Evolutionary conservation across 306 rosid species (phyloP), one percentile per base, ranked within the genome.

Genomic region (Medicago arabica): DNA sequence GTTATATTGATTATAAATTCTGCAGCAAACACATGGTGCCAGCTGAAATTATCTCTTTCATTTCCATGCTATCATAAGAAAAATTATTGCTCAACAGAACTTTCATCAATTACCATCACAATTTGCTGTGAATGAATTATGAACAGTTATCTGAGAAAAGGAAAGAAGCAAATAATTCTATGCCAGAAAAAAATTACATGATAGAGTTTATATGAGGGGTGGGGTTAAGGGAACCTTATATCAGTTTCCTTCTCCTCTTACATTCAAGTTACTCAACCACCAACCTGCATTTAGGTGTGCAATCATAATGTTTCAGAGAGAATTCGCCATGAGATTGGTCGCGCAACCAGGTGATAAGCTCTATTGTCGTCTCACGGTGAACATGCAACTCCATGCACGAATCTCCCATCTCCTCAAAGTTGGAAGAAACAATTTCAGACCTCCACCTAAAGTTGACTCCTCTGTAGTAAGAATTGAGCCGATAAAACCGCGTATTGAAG

Each of bases 341-440:
- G 98, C 97, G 44, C 98, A 88, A 84, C 98, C 98, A 0, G 96
- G 97, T 12, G 97, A 94, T 58, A 94, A 92, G 78, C 92, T 92
- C 39, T 95, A 95, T 79, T 92, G 98, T 28, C 97, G 97, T 71
- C 92, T 95, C 4, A 92, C 98, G 0, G 98, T 92, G 51, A 95
- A 95, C 75, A 90, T 97, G 5, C 96, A 90, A 71, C 93, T 92
- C 28, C 83, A 85, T n/a, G 84, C 98, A 13, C 87, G 94, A 69
- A 86, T 94, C 17, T 94, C 85, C 62, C 98, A 95, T 70, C 98
- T 95, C 47, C 95, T 95, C 11, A 95, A 95, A 83, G 98, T 95
- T 40, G 98, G 97, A 8, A 89, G 81, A 80, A 95, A 92, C 82
- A 95, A 95, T 75, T 94, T 94, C 65, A 92, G 97, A 8, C 97